Base-by-base conservation (phyloP, 805 yeast species). In the Saturnispora halmiae region DNA sequence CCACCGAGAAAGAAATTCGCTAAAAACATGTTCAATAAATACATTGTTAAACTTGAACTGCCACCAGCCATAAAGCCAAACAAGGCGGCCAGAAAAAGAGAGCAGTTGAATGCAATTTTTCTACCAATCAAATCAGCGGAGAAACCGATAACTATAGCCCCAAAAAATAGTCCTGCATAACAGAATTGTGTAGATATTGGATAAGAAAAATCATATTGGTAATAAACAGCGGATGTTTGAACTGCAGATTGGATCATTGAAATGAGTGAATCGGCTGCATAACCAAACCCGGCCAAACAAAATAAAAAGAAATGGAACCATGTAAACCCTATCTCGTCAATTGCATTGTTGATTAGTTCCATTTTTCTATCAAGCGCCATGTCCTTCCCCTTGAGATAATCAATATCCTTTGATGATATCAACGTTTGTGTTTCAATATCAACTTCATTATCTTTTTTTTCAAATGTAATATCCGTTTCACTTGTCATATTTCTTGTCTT, bases 241-340 rank as follows among this genome's bases (percentile, higher is more conserved):
- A 70, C 76, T 3, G 69, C 59, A 34, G 70, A 58, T 44, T 72
- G 76, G 40, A 72, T 54, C 58, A 63, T 60, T 33, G 63, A 66
- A 48, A 76, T 60, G 49, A 72, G 71, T 18, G 78, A 70, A 49
- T 75, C 77, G 11, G 67, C 74, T 4, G 72, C 67, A 45, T 73
- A 75, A 22, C 80, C 80, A 59, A 70, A 67, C 7, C 79, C 80
- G 22, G 73, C 73, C 16, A 74, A 52, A 45, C 65, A 62, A 51
- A 74, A 73, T 10, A 71, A 54, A 51, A 69, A 65, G 41, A 64
- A 58, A 45, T 74, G 79, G 48, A 68, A 71, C 65, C 71, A 66
- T 1, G 82, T 75, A 58, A 76, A 72, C 0, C 81, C 81, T 40
- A 75, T 72, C 49, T 76, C 77, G 51, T 76, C 79, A 42, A 75